phyloP scores from a whole-genome alignment of 768 basidiomycete genomes.

The Mycena rebaudengoi region DNA sequence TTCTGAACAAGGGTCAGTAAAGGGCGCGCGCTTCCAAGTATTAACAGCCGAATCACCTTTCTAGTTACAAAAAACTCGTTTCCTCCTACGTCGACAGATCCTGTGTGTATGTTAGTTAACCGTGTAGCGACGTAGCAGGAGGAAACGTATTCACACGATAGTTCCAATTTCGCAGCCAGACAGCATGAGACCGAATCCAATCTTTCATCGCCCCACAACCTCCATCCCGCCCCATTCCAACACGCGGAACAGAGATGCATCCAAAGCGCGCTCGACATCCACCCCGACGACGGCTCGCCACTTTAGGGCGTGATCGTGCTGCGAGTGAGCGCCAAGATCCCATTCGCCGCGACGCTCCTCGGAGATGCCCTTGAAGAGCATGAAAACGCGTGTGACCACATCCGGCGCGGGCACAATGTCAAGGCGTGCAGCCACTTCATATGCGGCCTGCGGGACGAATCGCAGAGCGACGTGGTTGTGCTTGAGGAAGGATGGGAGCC shows the following conservation, averaged over 20 bases:
- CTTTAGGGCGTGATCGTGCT: conserved; percentile 28
- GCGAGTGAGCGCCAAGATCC: conserved; percentile 33
- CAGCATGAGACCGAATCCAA: too few species aligned
- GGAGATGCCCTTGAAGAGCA: conserved; percentile 52
- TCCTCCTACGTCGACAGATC: too few species aligned
- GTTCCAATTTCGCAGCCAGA: too few species aligned
- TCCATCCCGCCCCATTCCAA: conserved; percentile 62
- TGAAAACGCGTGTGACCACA: conserved; percentile 54
- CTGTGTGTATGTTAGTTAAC: too few species aligned
- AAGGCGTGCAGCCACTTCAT: conserved; percentile 49
- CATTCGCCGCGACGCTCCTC: conserved; percentile 34
- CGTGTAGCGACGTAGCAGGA: too few species aligned
- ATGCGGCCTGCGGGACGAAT: conserved; percentile 53
- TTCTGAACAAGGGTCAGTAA: too few species aligned
- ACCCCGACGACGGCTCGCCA: conserved; percentile 49
- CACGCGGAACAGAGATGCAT: conserved; percentile 45
- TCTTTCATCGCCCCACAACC: conserved; percentile 25
- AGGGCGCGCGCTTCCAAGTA: too few species aligned
- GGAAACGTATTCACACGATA: too few species aligned
- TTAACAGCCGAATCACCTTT: too few species aligned
- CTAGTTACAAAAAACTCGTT: too few species aligned
- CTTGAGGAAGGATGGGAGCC: conserved; percentile 52
- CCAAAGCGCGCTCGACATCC: conserved; percentile 31
- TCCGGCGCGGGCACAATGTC: conserved; percentile 50
- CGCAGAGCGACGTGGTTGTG: conserved; percentile 52